Percentiles rank a stretch among this genome's conserved stretches.
Conservation (phyloP, 306 rosid genomes). For the Rosa persica region DNA sequence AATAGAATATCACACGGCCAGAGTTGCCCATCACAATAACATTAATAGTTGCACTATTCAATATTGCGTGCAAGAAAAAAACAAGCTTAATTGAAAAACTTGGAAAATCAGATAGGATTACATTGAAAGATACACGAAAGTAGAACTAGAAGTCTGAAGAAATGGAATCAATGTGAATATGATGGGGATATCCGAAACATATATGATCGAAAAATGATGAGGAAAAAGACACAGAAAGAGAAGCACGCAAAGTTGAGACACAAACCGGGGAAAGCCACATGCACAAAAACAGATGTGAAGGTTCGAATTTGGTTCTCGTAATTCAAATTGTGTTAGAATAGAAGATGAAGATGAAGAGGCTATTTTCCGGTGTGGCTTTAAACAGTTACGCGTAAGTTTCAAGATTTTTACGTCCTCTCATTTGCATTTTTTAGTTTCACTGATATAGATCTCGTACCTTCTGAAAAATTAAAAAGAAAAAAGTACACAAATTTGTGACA, state of each 20-base stretch:
- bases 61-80: conserved; percentile 9
- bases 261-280: background rate
- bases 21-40: background rate
- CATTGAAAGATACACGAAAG: too few relatives aligned
- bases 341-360: too few relatives aligned
- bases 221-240: background rate
- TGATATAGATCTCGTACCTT: too few relatives aligned
- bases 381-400: background rate
- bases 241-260: background rate
- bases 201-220: background rate
- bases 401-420: too few relatives aligned
- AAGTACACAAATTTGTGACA: too few relatives aligned
- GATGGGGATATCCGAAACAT: background rate
- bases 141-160: background rate
- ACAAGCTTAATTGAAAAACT: background rate
- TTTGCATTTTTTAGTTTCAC: too few relatives aligned
- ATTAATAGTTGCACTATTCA: background rate
- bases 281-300: background rate
- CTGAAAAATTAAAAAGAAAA: too few relatives aligned
- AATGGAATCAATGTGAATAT: background rate
- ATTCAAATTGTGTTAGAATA: too few relatives aligned
- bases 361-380: background rate
- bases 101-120: background rate
- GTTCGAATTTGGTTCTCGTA: background rate
- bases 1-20: background rate